phyloP scores from a whole-genome alignment of 345 rosid genomes.

The Cochlearia excelsa region DNA sequence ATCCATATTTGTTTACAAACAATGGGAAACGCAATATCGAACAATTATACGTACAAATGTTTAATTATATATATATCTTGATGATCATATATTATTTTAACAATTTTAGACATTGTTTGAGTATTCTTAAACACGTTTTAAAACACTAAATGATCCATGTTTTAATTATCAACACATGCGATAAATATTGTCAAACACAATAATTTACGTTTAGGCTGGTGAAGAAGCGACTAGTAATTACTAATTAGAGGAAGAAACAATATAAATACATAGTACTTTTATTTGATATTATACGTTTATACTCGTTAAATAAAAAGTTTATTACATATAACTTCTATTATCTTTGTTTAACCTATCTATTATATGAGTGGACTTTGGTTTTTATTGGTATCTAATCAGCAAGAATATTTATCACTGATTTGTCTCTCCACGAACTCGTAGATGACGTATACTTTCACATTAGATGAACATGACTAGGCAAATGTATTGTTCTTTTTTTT shows the following conservation, averaged over 20 bases:
- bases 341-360: slow-evolving; percentile 8
- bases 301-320: no score
- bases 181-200: slow-evolving; percentile 25
- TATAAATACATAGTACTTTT: not conserved
- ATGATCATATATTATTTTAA: slow-evolving; percentile 12
- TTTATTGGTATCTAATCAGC: slow-evolving; percentile 38
- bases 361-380: slow-evolving; percentile 28
- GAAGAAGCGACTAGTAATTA: slow-evolving; percentile 18
- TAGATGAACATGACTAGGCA: slow-evolving; percentile 18
- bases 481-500: not conserved
- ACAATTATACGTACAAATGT: not conserved
- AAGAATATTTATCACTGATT: slow-evolving; percentile 19
- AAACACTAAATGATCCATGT: slow-evolving; percentile 19
- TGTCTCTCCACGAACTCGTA: slow-evolving; percentile 37
- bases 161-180: slow-evolving; percentile 23
- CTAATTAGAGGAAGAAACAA: not conserved
- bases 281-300: not conserved
- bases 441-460: slow-evolving; percentile 23
- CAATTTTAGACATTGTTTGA: slow-evolving; percentile 14
- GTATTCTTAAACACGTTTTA: slow-evolving; percentile 31
- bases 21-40: slow-evolving; percentile 25
- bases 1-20: slow-evolving; percentile 28
- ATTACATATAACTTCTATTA: no score
- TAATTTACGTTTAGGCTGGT: slow-evolving; percentile 22
- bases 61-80: slow-evolving; percentile 1